Conservation (phyloP, 495 filamentous ascomycete genomes). For the Penicillium robsamsonii region DNA sequence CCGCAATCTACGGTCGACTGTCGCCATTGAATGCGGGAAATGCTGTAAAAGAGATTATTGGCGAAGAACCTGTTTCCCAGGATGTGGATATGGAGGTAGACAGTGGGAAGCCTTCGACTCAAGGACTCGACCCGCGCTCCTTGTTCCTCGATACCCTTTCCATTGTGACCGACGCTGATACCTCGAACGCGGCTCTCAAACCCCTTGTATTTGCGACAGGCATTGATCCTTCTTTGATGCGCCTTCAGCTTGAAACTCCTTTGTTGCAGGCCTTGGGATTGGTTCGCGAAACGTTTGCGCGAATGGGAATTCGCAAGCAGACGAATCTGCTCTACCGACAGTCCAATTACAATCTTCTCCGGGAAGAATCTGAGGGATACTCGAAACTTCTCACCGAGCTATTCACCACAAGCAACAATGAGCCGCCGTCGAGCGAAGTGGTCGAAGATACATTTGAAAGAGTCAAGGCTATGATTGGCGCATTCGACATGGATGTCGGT, state of each 20-base stretch:
- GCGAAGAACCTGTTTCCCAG: slow-evolving; percentile 46
- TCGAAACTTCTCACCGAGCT: slow-evolving; percentile 85
- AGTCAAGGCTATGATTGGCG: slow-evolving; percentile 87
- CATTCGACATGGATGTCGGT: slow-evolving; percentile 91
- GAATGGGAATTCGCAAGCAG: slow-evolving; percentile 78
- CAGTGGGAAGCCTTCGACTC: slow-evolving; percentile 24
- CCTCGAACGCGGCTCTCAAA: slow-evolving; percentile 43
- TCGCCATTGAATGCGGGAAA: slow-evolving; percentile 65
- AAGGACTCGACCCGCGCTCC: slow-evolving; percentile 57
- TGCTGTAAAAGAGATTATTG: slow-evolving; percentile 72
- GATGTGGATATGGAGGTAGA: slow-evolving; percentile 38
- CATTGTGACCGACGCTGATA: slow-evolving; percentile 66
- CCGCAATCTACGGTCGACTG: slow-evolving; percentile 67
- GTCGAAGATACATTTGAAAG: slow-evolving; percentile 69
- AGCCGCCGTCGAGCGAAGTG: slow-evolving; percentile 58
- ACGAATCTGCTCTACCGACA: slow-evolving; percentile 93
- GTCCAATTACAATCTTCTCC: slow-evolving; percentile 90
- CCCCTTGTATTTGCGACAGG: slow-evolving; percentile 65
- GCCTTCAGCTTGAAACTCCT: slow-evolving; percentile 75
- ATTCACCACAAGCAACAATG: slow-evolving; percentile 71
- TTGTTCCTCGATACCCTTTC: slow-evolving; percentile 82
- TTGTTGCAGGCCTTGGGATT: slow-evolving; percentile 72
- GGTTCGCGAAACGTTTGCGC: slow-evolving; percentile 79
- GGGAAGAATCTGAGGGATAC: slow-evolving; percentile 96
- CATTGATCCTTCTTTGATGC: slow-evolving; percentile 69